Evolutionary conservation across 108 stramenopile genomes (phyloP).

Genomic region (Cyclotella sp.): DNA sequence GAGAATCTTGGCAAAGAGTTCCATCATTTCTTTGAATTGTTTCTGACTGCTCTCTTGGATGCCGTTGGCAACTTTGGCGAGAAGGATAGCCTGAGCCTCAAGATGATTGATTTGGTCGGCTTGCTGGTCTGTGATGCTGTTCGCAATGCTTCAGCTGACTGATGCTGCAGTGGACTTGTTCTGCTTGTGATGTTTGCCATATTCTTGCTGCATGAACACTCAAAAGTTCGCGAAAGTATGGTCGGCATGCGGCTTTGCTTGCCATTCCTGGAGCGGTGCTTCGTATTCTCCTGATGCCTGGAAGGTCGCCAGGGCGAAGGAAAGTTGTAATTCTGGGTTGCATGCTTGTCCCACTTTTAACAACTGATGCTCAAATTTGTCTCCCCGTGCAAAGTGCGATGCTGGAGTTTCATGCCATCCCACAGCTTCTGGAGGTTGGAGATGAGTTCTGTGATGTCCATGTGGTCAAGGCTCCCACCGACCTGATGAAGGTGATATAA

Average conservation of each 20-base stretch:
- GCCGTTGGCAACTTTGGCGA: slow-evolving; percentile 17
- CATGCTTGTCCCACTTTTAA: slow-evolving; percentile 1
- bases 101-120: slow-evolving; percentile 13
- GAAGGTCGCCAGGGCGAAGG: slow-evolving; percentile 13
- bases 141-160: slow-evolving; percentile 14
- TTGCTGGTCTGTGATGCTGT: slow-evolving; percentile 15
- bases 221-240: slow-evolving; percentile 7
- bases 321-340: slow-evolving; percentile 8
- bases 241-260: not conserved
- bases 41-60: slow-evolving; percentile 5
- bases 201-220: slow-evolving; percentile 1
- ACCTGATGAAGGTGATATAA: not conserved
- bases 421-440: slow-evolving; percentile 5
- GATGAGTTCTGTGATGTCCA: slow-evolving; percentile 13
- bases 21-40: slow-evolving; percentile 31
- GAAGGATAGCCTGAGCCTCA: slow-evolving; percentile 12
- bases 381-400: not conserved
- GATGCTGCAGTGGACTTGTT: slow-evolving; percentile 1
- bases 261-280: not conserved
- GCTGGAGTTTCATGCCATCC: slow-evolving; percentile 17
- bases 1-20: not conserved
- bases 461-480: not conserved
- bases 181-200: slow-evolving; percentile 7
- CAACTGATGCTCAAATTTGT: not conserved
- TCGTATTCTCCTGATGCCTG: slow-evolving; percentile 9